Conservation (phyloP, 371 early-diverging fungal genomes). For the Mucor plumbeus region DNA sequence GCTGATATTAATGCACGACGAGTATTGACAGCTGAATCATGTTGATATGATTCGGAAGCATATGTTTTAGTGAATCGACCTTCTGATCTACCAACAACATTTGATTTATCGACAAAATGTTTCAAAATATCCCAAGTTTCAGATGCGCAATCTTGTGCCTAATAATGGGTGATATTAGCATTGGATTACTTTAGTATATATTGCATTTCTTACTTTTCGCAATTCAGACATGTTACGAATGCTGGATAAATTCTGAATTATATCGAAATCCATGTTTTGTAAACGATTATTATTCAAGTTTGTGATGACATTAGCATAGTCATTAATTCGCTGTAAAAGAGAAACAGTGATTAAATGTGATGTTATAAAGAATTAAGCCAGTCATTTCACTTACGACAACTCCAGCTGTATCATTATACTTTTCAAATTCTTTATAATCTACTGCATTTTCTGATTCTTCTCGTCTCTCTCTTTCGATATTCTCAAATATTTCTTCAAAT, state of each 20-base stretch:
- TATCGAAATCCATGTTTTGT: conserved; percentile 13
- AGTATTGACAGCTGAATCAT: conserved; percentile 1
- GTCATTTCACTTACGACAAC: conserved; percentile 10
- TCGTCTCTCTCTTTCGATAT: background rate
- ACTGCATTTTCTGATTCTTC: conserved; percentile 9
- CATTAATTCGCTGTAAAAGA: conserved; percentile 18
- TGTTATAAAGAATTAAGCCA: background rate
- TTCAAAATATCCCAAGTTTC: conserved; percentile 27
- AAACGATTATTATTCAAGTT: conserved; percentile 16
- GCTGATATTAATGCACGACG: conserved; percentile 20
- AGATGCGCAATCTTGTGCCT: conserved; percentile 21
- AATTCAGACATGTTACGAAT: conserved; percentile 24
- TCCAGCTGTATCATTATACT: background rate
- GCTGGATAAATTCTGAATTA: conserved; percentile 9
- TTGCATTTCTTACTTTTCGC: conserved; percentile 13
- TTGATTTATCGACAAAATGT: conserved; percentile 13
- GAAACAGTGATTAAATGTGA: background rate
- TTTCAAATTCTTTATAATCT: conserved; percentile 13
- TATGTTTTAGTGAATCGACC: conserved; percentile 23
- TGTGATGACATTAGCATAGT: conserved; percentile 16
- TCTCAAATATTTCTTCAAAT: background rate
- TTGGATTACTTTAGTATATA: background rate
- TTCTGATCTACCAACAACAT: conserved; percentile 8
- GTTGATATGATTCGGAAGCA: conserved; percentile 10
- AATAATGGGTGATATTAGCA: background rate